These are phyloP conservation scores for Mrakia frigida DNA, from an alignment of 768 basidiomycete species.

Conservation along the genomic window DNA sequence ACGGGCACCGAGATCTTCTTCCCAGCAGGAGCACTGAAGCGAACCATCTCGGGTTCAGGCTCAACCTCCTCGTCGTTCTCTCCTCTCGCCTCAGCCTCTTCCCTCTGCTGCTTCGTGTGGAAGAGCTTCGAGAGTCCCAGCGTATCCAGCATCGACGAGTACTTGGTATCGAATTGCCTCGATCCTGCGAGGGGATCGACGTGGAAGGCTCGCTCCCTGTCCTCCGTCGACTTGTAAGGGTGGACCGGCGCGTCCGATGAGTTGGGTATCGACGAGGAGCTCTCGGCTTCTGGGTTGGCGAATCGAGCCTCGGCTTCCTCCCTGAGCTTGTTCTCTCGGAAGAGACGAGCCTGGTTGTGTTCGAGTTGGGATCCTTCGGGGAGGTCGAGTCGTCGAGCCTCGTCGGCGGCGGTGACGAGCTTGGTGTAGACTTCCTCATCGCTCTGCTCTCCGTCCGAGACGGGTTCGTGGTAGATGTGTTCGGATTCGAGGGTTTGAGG, in stretches of 20 bases:
- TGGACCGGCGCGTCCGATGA: neutral
- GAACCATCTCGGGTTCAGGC: conserved; percentile 46
- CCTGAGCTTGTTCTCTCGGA: conserved; percentile 59
- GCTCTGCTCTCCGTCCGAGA: conserved; percentile 93
- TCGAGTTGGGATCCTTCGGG: conserved; percentile 53
- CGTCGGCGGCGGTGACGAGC: conserved; percentile 66
- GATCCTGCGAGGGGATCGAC: conserved; percentile 85
- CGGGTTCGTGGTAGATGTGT: conserved; percentile 68
- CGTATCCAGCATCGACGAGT: conserved; percentile 53
- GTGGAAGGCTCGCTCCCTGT: conserved; percentile 28
- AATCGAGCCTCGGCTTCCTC: conserved; percentile 26
- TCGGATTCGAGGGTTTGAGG: conserved; percentile 27
- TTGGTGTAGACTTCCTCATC: conserved; percentile 51
- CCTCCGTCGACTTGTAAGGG: neutral
- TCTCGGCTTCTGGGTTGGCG: neutral
- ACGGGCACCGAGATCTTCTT: conserved; percentile 90
- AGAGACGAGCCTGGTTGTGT: conserved; percentile 78
- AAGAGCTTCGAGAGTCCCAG: conserved; percentile 52
- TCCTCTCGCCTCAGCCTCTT: conserved; percentile 48
- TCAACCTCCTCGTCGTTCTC: conserved; percentile 47
- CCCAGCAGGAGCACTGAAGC: conserved; percentile 71
- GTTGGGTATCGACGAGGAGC: neutral
- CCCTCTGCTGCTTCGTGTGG: conserved; percentile 41
- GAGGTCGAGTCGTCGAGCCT: conserved; percentile 73
- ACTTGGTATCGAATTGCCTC: conserved; percentile 72